Evolutionary conservation across 441 rosid species (phyloP).

Genomic region (Erysimum cheiri): DNA sequence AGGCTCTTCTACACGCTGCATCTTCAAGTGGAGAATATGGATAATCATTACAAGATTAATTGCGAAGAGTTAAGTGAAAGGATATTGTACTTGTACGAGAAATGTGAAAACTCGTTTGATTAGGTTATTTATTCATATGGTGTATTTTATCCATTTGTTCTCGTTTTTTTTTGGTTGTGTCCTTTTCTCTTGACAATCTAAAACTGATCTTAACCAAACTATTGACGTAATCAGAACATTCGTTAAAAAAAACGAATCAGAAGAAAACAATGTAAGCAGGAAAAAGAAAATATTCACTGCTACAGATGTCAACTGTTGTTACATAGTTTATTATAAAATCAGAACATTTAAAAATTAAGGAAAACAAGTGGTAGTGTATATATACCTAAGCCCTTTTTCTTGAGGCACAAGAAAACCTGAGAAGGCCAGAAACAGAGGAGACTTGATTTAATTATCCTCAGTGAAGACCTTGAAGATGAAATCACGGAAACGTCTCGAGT

Average conservation of each 20-base stretch:
- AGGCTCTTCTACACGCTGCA: slow-evolving; percentile 60
- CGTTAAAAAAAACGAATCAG: background rate
- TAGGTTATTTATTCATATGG: background rate
- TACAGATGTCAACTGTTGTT: slow-evolving; percentile 21
- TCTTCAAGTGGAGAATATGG: slow-evolving; percentile 54
- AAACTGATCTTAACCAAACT: slow-evolving; percentile 13
- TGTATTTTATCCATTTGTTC: slow-evolving; percentile 4
- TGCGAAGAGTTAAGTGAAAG: slow-evolving; percentile 48
- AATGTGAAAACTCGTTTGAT: slow-evolving; percentile 27
- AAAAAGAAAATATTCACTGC: slow-evolving; percentile 28
- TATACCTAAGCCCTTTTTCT: slow-evolving; percentile 35
- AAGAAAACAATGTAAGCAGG: background rate
- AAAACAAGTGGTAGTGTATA: background rate
- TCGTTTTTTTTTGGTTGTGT: slow-evolving; percentile 21
- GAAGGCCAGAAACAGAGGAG: slow-evolving; percentile 22
- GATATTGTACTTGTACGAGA: slow-evolving; percentile 47
- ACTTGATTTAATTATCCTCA: slow-evolving; percentile 51
- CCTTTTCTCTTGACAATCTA: background rate
- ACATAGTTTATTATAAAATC: slow-evolving; percentile 31
- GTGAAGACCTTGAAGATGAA: slow-evolving; percentile 64
- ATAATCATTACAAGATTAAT: slow-evolving; percentile 35
- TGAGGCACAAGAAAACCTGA: slow-evolving; percentile 22
- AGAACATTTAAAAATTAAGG: background rate
- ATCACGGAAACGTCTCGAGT: slow-evolving; percentile 72
- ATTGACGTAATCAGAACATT: background rate